Percentiles rank a stretch among this genome's conserved stretches.
Conservation (phyloP, 306 rosid species). For the Begonia loranthoides region DNA sequence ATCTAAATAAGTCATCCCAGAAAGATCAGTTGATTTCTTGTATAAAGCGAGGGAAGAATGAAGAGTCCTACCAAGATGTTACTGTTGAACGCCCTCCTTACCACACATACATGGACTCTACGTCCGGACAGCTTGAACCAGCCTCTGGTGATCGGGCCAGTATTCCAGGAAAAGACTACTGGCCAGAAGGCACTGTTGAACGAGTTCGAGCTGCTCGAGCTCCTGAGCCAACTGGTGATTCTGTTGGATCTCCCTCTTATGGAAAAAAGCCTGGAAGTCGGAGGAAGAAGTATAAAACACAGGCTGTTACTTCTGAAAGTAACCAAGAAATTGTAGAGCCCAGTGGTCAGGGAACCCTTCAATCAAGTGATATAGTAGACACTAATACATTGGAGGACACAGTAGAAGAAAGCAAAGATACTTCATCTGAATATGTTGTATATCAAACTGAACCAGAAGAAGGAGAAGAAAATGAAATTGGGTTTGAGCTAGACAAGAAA, state of each 20-base stretch:
- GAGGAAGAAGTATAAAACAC: conserved; percentile 59
- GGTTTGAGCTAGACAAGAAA: conserved; percentile 52
- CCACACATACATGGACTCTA: conserved; percentile 65
- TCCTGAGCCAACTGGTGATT: conserved; percentile 62
- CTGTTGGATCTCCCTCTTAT: conserved; percentile 71
- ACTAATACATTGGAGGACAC: conserved; percentile 39
- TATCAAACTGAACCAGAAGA: conserved; percentile 59
- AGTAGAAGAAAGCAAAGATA: conserved; percentile 41
- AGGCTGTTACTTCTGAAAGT: conserved; percentile 24
- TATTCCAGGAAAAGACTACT: conserved; percentile 72
- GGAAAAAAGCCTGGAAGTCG: conserved; percentile 91
- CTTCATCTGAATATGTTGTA: conserved; percentile 59
- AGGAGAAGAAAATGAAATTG: conserved; percentile 35
- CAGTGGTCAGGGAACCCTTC: conserved; percentile 17
- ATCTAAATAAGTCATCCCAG: no score
- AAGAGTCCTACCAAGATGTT: conserved; percentile 33
- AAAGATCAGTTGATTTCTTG: no score
- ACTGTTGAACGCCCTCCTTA: conserved; percentile 81
- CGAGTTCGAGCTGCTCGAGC: conserved; percentile 77
- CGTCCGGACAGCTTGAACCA: conserved; percentile 93
- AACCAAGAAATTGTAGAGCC: conserved; percentile 20
- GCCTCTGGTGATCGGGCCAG: conserved; percentile 98
- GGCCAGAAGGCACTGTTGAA: conserved; percentile 94
- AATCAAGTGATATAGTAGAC: conserved; percentile 19
- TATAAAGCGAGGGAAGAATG: conserved; percentile 44